A percentile compares a stretch with the other conserved stretches of the same genome.
phyloP scores from a whole-genome alignment of 148 eudicot genomes.

The Camellia japonica region DNA sequence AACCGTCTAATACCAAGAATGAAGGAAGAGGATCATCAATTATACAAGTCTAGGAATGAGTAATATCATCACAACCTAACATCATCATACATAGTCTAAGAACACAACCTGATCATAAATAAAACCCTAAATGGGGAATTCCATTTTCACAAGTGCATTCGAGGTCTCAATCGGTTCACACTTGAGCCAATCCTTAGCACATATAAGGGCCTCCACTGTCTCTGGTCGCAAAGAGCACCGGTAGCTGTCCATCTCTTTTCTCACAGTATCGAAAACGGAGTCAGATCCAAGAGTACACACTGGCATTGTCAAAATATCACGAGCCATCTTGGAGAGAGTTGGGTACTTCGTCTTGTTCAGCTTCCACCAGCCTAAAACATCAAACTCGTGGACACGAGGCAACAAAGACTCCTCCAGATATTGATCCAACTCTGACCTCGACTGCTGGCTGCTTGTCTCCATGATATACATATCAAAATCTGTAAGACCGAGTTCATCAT shows the following conservation, averaged over 20 bases:
- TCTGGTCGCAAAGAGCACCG: slow-evolving; percentile 76
- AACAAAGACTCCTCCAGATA: slow-evolving; percentile 90
- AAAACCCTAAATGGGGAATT: slow-evolving; percentile 43
- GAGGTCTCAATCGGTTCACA: slow-evolving; percentile 29
- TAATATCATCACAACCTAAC: not conserved
- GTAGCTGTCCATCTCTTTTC: slow-evolving; percentile 72
- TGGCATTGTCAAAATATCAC: slow-evolving; percentile 68
- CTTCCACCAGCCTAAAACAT: slow-evolving; percentile 96
- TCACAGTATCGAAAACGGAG: slow-evolving; percentile 50
- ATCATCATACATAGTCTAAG: not conserved
- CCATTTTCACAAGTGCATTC: slow-evolving; percentile 54
- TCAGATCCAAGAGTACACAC: slow-evolving; percentile 56
- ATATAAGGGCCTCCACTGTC: slow-evolving; percentile 84
- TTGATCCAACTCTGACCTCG: slow-evolving; percentile 81
- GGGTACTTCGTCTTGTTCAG: slow-evolving; percentile 85
- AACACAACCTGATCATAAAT: not conserved
- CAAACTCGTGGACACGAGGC: slow-evolving; percentile 83
- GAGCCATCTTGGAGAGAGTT: slow-evolving; percentile 90
- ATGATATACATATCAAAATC: slow-evolving; percentile 88
- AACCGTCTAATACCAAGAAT: slow-evolving; percentile 11
- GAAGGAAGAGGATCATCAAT: not conserved
- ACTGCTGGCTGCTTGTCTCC: slow-evolving; percentile 78
- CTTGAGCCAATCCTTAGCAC: slow-evolving; percentile 92
- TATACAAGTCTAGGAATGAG: too few relatives aligned
- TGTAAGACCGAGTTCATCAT: slow-evolving; percentile 55